Evolutionary conservation across 2,329 filamentous ascomycete genomes (phyloP), one percentile per base, ranked within the genome.

Genomic region (Davidsoniella virescens): DNA sequence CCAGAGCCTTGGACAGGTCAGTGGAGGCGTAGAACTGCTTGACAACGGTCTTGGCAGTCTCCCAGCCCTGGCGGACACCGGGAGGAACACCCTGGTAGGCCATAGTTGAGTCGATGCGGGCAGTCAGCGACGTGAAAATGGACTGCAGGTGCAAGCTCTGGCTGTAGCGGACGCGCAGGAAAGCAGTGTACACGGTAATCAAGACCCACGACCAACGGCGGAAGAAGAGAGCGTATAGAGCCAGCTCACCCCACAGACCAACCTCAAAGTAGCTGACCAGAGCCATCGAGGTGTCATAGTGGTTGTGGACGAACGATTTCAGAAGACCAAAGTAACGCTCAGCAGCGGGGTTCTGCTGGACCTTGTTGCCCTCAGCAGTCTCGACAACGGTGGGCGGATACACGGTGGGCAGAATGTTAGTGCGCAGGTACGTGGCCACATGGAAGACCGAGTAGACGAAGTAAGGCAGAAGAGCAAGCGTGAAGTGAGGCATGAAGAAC

Each of bases 361-460:
- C 69, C 54, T 73, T 70, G 55, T 67, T 70, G 16, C 72, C 67
- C 52, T 78, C 73, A 49, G 73, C 67, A 47, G 72, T 70, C 40
- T 75, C 71, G 36, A 70, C 60, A 56, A 70, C 64, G 56, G 73
- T 70, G 53, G 80, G 74, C 14, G 87, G 85, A 60, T 83, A 74
- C 59, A 98, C 63, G 56, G 85, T 87, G 54, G 92, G 92, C 59
- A 98, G 84, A 57, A 98, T 69, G 70, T 94, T 94, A 64, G 84
- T 84, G 65, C 92, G 87, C 57, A 84, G 85, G 70, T 98, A 98
- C 57, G 92, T 96, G 55, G 88, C 86, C 58, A 96, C 87, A 70
- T 98, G 92, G 80, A 98, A 98, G 67, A 96, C 68, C 53, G 90
- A 96, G 77, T 96, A 98, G 67, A 98, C 86, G 59, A 80, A 82